Conservation (phyloP, 2,329 filamentous ascomycete species). For the Fusarium incarnatum region DNA sequence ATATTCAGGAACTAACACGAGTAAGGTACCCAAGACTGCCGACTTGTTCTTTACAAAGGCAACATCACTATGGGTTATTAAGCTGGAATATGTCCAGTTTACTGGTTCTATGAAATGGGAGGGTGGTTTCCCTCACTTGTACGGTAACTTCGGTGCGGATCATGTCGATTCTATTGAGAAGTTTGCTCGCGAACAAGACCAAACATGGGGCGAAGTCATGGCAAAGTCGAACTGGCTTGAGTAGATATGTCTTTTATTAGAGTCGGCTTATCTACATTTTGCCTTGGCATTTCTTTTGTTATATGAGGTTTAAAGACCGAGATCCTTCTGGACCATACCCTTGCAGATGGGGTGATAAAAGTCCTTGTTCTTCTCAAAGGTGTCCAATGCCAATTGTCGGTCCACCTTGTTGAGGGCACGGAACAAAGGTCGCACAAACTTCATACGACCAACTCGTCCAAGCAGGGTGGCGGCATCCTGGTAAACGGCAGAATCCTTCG, state of each 20-base stretch:
- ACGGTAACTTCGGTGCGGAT: slow-evolving; percentile 65
- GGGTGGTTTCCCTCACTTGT: slow-evolving; percentile 68
- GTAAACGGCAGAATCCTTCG: slow-evolving; percentile 76
- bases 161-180: slow-evolving; percentile 62
- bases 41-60: slow-evolving; percentile 57
- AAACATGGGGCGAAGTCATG: slow-evolving; percentile 63
- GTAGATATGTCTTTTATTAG: slow-evolving; percentile 34
- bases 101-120: slow-evolving; percentile 65
- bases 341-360: slow-evolving; percentile 97
- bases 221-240: slow-evolving; percentile 56
- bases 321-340: slow-evolving; percentile 86
- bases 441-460: slow-evolving; percentile 91
- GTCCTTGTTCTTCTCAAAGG: slow-evolving; percentile 86
- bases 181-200: slow-evolving; percentile 58
- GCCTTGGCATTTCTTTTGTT: background rate
- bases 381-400: slow-evolving; percentile 77
- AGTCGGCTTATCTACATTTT: background rate
- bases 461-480: slow-evolving; percentile 78
- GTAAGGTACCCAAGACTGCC: slow-evolving; percentile 59
- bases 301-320: slow-evolving; percentile 57
- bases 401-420: slow-evolving; percentile 80
- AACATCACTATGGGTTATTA: slow-evolving; percentile 62
- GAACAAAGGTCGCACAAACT: slow-evolving; percentile 92
- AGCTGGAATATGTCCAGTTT: slow-evolving; percentile 62
- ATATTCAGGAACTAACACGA: background rate